Evolutionary conservation across 176 grass and related monocot species (phyloP).

Genomic region (Oryza longistaminata): DNA sequence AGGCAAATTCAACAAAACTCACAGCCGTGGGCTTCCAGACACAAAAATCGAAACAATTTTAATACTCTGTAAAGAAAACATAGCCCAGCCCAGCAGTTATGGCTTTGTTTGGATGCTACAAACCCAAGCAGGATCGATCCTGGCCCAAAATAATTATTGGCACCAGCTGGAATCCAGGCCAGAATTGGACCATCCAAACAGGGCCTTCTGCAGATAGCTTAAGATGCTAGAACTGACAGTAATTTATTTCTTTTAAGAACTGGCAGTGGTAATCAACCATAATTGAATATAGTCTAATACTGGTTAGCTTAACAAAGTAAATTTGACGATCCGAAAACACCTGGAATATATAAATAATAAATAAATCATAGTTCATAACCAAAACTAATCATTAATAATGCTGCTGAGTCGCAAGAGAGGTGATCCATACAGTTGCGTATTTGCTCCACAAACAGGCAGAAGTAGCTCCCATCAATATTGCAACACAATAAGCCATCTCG

Average conservation of each 20-base stretch:
- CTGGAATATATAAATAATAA: not conserved
- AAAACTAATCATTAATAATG: not conserved
- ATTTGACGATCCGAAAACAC: not conserved
- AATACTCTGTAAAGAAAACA: not conserved
- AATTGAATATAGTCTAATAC: not conserved
- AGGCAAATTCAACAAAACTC: not conserved
- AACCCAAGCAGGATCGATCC: not conserved
- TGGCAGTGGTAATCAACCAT: not conserved
- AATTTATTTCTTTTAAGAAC: not conserved
- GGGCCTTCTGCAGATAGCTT: not conserved
- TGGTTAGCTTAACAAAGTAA: not conserved
- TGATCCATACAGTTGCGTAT: slow-evolving; percentile 59
- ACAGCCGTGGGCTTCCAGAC: not conserved
- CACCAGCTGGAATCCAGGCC: not conserved
- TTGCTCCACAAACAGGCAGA: slow-evolving; percentile 83
- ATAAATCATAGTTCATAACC: not conserved
- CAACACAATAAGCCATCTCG: slow-evolving; percentile 74
- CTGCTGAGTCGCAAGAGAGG: not conserved
- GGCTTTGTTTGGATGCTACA: not conserved
- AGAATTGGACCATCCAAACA: not conserved
- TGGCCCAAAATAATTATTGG: not conserved
- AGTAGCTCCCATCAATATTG: slow-evolving; percentile 70
- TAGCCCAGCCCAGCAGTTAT: not conserved
- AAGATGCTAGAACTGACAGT: not conserved
- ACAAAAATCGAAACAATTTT: not conserved